A percentile compares a stretch with the other conserved stretches of the same genome.
Evolutionary conservation across 345 rosid species (phyloP).

Genomic region (Rhodomyrtus tomentosa): DNA sequence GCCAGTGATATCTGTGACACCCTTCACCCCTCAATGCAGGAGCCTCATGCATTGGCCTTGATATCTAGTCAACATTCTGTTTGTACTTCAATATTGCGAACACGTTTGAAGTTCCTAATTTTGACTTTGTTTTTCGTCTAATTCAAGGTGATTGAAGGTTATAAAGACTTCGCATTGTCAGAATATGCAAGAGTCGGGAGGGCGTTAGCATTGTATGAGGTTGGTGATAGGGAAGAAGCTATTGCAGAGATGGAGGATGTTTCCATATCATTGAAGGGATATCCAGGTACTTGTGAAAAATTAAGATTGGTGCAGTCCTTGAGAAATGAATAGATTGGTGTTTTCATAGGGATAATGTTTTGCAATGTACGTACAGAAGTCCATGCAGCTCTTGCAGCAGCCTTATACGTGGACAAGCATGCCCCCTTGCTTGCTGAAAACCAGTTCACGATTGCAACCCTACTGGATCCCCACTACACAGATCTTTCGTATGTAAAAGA

Average conservation of each 20-base stretch:
- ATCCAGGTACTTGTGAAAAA: constrained; percentile 23
- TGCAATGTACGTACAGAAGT: constrained; percentile 22
- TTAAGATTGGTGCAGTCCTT: neutral
- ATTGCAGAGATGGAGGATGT: constrained; percentile 62
- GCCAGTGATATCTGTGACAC: neutral
- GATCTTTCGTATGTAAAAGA: constrained; percentile 44
- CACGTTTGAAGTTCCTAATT: neutral
- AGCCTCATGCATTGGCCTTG: neutral
- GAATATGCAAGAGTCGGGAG: constrained; percentile 56
- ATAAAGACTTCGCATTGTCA: constrained; percentile 47
- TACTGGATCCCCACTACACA: constrained; percentile 48
- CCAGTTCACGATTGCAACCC: constrained; percentile 46
- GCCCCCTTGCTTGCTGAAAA: constrained; percentile 47
- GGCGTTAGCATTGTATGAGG: constrained; percentile 44
- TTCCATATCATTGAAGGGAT: constrained; percentile 47
- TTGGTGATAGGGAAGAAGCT: constrained; percentile 45
- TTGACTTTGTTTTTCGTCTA: neutral
- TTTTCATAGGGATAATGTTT: neutral
- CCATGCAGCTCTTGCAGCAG: constrained; percentile 59
- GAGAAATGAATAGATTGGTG: neutral
- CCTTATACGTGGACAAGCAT: constrained; percentile 45
- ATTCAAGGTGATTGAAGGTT: constrained; percentile 36
- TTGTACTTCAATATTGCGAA: neutral
- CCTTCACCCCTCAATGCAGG: neutral
- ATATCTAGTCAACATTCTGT: neutral